Evolutionary conservation across 805 yeast species (phyloP).

Genomic region (Pichia manshurica): DNA sequence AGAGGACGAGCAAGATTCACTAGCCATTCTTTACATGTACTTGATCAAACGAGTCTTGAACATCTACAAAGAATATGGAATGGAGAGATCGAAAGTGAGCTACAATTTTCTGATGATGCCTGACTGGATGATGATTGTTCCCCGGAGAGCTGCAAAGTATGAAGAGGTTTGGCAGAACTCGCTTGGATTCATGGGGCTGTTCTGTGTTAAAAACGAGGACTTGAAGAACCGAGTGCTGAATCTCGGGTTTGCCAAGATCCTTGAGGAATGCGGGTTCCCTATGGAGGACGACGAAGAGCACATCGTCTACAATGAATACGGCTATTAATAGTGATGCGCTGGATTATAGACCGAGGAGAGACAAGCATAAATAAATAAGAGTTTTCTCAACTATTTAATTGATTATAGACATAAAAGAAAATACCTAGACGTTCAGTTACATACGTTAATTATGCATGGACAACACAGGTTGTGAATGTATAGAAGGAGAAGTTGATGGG

Average conservation of each 20-base stretch:
- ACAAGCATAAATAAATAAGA: slow-evolving; percentile 1
- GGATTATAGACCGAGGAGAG: too few species aligned
- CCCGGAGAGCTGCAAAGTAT: slow-evolving; percentile 57
- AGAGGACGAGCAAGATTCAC: slow-evolving; percentile 46
- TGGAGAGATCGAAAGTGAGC: slow-evolving; percentile 42
- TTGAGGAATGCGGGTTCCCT: slow-evolving; percentile 63
- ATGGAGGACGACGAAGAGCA: slow-evolving; percentile 43
- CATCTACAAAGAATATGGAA: slow-evolving; percentile 47
- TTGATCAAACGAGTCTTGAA: slow-evolving; percentile 69
- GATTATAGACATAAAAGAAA: neutral
- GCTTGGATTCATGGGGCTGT: slow-evolving; percentile 72
- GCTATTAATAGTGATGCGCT: slow-evolving; percentile 43
- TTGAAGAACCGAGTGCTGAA: slow-evolving; percentile 41
- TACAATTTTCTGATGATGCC: slow-evolving; percentile 80
- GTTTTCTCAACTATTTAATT: neutral
- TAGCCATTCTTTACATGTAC: slow-evolving; percentile 66
- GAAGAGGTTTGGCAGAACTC: slow-evolving; percentile 66
- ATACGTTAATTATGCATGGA: too few species aligned
- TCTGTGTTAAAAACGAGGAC: slow-evolving; percentile 66
- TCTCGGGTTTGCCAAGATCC: slow-evolving; percentile 46
- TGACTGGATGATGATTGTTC: slow-evolving; percentile 81
- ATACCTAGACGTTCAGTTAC: neutral
- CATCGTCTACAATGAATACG: slow-evolving; percentile 54
- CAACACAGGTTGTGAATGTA: neutral
- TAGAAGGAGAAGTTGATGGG: too few species aligned